Percentiles rank a stretch among this genome's conserved stretches.
phyloP scores from a whole-genome alignment of 1,284 basidiomycete genomes.

The Rhodotorula sp. region DNA sequence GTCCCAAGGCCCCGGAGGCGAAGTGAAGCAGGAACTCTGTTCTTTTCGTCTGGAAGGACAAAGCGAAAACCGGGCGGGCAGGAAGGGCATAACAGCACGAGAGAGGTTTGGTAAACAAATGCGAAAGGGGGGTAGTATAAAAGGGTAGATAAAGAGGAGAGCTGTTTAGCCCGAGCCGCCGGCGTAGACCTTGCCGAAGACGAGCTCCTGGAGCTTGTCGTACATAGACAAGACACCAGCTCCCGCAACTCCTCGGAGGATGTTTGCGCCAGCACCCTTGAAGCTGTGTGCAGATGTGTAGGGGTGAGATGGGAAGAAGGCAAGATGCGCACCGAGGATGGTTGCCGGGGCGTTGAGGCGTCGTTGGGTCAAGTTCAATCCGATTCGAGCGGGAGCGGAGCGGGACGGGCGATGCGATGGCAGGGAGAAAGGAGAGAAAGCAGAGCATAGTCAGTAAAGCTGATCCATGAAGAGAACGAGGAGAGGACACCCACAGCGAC shows the following conservation, averaged over 20 bases:
- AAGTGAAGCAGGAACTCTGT: constrained; percentile 10
- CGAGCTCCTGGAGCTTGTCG: constrained; percentile 70
- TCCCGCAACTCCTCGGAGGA: constrained; percentile 91
- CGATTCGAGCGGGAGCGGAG: too few species aligned
- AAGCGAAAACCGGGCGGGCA: not conserved
- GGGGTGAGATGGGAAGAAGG: too few species aligned
- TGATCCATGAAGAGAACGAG: constrained; percentile 42
- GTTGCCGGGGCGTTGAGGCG: too few species aligned
- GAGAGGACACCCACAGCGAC: constrained; percentile 56
- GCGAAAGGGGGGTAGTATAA: not conserved
- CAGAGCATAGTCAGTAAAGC: constrained; percentile 61
- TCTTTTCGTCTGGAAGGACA: not conserved
- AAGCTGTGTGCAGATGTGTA: constrained; percentile 51
- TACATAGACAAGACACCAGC: constrained; percentile 55
- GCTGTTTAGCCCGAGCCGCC: constrained; percentile 26
- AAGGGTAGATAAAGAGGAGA: not conserved
- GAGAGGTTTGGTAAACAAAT: not conserved
- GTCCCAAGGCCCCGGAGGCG: too few species aligned
- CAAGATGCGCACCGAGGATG: too few species aligned
- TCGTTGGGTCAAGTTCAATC: too few species aligned
- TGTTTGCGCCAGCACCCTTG: constrained; percentile 66
- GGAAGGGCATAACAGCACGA: not conserved
- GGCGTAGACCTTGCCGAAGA: constrained; percentile 59
- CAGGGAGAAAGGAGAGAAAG: not conserved
- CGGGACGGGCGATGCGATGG: not conserved